Percentiles rank a stretch among this genome's conserved stretches.
These are phyloP conservation scores for Athelia psychrophila DNA, from an alignment of 1,284 basidiomycete species.

Conservation along the genomic window DNA sequence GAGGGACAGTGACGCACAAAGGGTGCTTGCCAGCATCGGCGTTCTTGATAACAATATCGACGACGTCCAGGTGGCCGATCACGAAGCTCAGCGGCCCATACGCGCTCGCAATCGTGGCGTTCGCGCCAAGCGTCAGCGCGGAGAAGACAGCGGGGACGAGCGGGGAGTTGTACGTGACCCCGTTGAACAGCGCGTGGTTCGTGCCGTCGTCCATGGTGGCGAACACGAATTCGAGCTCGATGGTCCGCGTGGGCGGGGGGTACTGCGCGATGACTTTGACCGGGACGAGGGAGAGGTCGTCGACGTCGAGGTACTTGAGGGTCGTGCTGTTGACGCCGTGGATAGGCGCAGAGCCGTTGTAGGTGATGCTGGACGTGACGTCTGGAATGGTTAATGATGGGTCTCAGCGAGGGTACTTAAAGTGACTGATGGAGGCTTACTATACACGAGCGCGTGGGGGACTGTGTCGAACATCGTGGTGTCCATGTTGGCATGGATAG, in stretches of 20 bases:
- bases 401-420: not conserved
- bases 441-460: conserved; percentile 70
- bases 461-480: conserved; percentile 82
- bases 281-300: conserved; percentile 66
- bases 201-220: conserved; percentile 78
- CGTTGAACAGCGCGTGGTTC: conserved; percentile 75
- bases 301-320: conserved; percentile 48
- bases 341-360: conserved; percentile 46
- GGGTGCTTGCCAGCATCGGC: conserved; percentile 76
- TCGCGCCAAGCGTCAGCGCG: conserved; percentile 70
- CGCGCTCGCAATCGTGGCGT: conserved; percentile 62
- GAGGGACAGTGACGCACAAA: conserved; percentile 62
- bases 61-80: conserved; percentile 69
- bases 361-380: conserved; percentile 75
- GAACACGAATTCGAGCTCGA: conserved; percentile 59
- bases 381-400: conserved; percentile 39
- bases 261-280: conserved; percentile 38
- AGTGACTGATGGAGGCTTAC: conserved; percentile 37
- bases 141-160: conserved; percentile 75
- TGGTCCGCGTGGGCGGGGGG: conserved; percentile 42
- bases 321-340: conserved; percentile 47
- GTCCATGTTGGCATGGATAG: conserved; percentile 90
- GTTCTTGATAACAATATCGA: conserved; percentile 84
- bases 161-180: conserved; percentile 67
- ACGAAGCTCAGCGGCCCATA: conserved; percentile 83